phyloP scores from a whole-genome alignment of 2,329 filamentous ascomycete species.

The Xylaria arbuscula region DNA sequence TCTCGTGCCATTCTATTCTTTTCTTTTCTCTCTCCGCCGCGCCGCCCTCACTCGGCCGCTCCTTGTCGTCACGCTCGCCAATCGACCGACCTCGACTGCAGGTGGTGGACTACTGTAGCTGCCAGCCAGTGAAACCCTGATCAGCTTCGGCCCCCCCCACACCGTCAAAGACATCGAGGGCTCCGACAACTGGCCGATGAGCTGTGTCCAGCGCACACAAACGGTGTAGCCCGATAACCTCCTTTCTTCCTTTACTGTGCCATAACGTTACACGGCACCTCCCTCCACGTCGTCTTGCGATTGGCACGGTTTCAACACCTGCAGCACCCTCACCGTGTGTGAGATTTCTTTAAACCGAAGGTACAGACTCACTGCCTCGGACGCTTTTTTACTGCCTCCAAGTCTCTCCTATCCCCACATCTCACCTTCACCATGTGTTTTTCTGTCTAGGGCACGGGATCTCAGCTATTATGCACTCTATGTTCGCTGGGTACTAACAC shows the following conservation, averaged over 20 bases:
- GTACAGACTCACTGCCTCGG: constrained; percentile 19
- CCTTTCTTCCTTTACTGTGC: not conserved
- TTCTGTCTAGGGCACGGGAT: not conserved
- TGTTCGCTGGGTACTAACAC: constrained; percentile 19
- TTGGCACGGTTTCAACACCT: constrained; percentile 32
- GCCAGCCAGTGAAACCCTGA: constrained; percentile 17
- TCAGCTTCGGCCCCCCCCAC: constrained; percentile 26
- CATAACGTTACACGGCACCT: constrained; percentile 7
- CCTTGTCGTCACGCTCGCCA: constrained; percentile 13
- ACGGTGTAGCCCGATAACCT: not conserved
- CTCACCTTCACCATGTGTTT: constrained; percentile 10
- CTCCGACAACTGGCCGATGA: constrained; percentile 28
- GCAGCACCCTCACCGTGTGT: constrained; percentile 14
- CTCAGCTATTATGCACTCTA: not conserved
- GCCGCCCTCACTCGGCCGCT: constrained; percentile 15
- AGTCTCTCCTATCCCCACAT: constrained; percentile 1
- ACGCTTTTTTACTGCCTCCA: not conserved
- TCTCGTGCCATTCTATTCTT: constrained; percentile 14
- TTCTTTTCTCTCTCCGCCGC: not conserved
- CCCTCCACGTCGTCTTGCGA: not conserved
- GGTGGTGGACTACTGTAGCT: constrained; percentile 12
- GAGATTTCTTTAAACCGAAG: constrained; percentile 10
- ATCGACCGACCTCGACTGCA: constrained; percentile 19
- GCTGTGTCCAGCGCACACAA: not conserved
- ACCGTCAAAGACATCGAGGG: constrained; percentile 6